Evolutionary conservation across 768 basidiomycete genomes (phyloP).

Genomic region (Termitomyces sp.): DNA sequence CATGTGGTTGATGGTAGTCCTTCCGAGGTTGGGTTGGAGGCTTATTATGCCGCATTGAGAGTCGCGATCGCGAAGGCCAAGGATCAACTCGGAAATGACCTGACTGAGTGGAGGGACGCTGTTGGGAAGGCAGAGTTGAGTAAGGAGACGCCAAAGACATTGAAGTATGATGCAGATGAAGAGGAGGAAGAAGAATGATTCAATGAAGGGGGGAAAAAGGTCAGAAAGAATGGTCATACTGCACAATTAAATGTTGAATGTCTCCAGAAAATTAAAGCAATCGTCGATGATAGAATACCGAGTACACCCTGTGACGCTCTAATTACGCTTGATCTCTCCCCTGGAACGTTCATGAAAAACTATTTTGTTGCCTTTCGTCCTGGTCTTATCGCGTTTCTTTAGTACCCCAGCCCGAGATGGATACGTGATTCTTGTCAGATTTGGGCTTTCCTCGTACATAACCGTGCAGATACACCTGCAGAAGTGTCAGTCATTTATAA

Average conservation of each 20-base stretch:
- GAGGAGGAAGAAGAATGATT: conserved; percentile 46
- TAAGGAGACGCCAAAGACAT: conserved; percentile 50
- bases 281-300: conserved; percentile 4
- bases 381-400: too few relatives aligned
- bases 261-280: not conserved
- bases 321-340: conserved; percentile 53
- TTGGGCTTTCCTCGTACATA: too few relatives aligned
- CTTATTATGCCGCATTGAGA: conserved; percentile 51
- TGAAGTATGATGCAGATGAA: conserved; percentile 39
- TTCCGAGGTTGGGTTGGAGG: conserved; percentile 19
- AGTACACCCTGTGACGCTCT: conserved; percentile 16
- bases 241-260: not conserved
- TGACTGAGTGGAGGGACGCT: conserved; percentile 74
- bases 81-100: conserved; percentile 55
- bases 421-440: too few relatives aligned
- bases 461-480: too few relatives aligned
- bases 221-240: conserved; percentile 7
- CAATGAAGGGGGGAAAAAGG: conserved; percentile 26
- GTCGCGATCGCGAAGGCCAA: conserved; percentile 49
- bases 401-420: too few relatives aligned
- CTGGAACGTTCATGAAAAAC: conserved; percentile 81
- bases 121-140: conserved; percentile 61
- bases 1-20: conserved; percentile 17
- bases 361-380: conserved; percentile 19
- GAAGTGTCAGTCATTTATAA: too few relatives aligned